phyloP scores from a whole-genome alignment of 2,329 filamentous ascomycete species.

The Fusarium tupiense region DNA sequence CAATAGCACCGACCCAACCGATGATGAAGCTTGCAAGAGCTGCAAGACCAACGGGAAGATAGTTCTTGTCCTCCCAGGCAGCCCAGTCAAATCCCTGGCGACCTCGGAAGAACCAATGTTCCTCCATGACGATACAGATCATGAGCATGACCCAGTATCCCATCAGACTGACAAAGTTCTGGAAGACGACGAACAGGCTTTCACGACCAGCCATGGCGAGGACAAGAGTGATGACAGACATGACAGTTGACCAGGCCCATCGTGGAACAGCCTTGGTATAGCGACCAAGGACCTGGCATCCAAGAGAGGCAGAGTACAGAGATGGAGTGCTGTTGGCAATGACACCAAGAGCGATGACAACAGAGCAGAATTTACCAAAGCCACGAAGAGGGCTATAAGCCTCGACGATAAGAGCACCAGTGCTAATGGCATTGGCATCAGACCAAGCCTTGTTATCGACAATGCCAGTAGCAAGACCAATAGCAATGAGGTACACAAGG shows the following conservation, averaged over 20 bases:
- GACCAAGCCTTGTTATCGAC: conserved; percentile 61
- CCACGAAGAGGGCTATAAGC: conserved; percentile 63
- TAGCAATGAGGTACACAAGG: conserved; percentile 72
- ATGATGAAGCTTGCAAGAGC: conserved; percentile 56
- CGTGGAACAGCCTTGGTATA: conserved; percentile 63
- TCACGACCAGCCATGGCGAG: conserved; percentile 64
- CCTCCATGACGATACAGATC: conserved; percentile 57
- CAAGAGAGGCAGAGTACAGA: conserved; percentile 66
- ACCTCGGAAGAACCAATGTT: conserved; percentile 56
- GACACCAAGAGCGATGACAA: conserved; percentile 63
- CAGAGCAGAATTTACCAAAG: conserved; percentile 67
- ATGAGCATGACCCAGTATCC: conserved; percentile 66
- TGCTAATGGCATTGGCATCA: conserved; percentile 60
- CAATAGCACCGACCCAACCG: conserved; percentile 62
- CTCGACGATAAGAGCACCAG: conserved; percentile 65
- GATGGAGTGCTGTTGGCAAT: conserved; percentile 66
- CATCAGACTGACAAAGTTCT: conserved; percentile 64
- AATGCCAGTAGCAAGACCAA: conserved; percentile 62
- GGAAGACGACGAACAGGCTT: conserved; percentile 63
- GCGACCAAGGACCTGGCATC: conserved; percentile 67
- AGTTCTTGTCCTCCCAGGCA: conserved; percentile 57
- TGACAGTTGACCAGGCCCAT: conserved; percentile 62
- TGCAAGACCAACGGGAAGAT: conserved; percentile 56
- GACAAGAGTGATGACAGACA: conserved; percentile 64
- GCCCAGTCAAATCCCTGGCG: conserved; percentile 54